Base-by-base conservation (phyloP, 768 basidiomycete species). In the Trametes gibbosa region DNA sequence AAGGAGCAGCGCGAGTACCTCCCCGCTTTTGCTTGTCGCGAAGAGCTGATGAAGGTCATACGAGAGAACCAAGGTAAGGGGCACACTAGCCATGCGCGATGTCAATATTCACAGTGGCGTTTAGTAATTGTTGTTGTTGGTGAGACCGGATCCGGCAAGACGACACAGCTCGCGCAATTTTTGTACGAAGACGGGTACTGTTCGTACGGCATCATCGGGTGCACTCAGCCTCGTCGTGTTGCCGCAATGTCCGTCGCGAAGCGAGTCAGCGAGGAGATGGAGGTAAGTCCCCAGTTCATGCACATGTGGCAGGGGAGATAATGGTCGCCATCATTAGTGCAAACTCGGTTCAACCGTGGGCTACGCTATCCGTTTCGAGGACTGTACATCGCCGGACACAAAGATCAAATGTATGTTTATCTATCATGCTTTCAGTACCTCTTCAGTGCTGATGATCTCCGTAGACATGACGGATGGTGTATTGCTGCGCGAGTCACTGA, bases 231-330 rank as follows among this genome's bases (percentile, higher is more conserved):
- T 49, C 84, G 97, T 66, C 95, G 97, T 76, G 97, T 99, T 27
- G 97, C 97, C 45, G 97, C 97, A 16, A 98, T 99, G 97, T 95
- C 92, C 10, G 97, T 98, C 7, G 97, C 97, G n/a, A 98, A 99
- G 77, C 95, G 97, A 73, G 97, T 99, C 58, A 95, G 93, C 68
- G 97, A 99, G 70, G 97, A 99, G 75, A 98, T 99, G 90, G 92
- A 97, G 84, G 92, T 92, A 46, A 54, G 84, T 69, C 25, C 24
- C 8, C 51, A 21, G 6, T 42, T 53, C 46, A 41, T 23, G 10
- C 10, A 5, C 10, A 10, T 32, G 5, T 4, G 29, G 29, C 29
- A 10, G 5, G 29, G 29, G 10, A 32, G 10, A 10, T 32, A 32
- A 32, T 32, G 29, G 5, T 4, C 29, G 10, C 4, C 29, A 32